These are phyloP conservation scores for Podaxis sp. DNA, from an alignment of 768 basidiomycete species.

Conservation along the genomic window DNA sequence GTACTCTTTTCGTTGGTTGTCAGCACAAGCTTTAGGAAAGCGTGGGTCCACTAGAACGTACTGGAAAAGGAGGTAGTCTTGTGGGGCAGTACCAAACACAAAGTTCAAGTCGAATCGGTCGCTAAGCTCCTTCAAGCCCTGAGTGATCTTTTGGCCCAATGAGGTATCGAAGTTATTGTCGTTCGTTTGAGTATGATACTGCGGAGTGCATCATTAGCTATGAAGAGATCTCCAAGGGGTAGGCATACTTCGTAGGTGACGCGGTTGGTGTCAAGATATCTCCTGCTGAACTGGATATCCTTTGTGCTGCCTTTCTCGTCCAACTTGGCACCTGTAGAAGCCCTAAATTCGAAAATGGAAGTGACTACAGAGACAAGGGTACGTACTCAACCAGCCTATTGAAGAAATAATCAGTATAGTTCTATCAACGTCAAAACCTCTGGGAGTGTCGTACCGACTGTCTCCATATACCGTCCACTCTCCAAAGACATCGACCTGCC, in stretches of 20 bases:
- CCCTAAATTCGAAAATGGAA: neutral
- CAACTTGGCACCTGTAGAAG: constrained; percentile 44
- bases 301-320: constrained; percentile 35
- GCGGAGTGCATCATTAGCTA: constrained; percentile 10
- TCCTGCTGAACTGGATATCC: constrained; percentile 61
- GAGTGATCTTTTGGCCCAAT: constrained; percentile 50
- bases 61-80: constrained; percentile 68
- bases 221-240: neutral
- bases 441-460: constrained; percentile 54
- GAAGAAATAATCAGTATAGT: neutral
- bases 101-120: constrained; percentile 59
- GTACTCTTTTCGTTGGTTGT: constrained; percentile 38
- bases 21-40: neutral
- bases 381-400: constrained; percentile 64
- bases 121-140: constrained; percentile 51
- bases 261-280: constrained; percentile 80
- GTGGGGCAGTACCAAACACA: constrained; percentile 70
- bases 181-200: constrained; percentile 66
- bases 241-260: constrained; percentile 64
- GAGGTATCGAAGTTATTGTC: constrained; percentile 60
- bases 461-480: constrained; percentile 92
- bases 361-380: neutral
- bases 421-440: no score
- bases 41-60: constrained; percentile 26
- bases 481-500: constrained; percentile 76